Percentiles rank a stretch among this genome's conserved stretches.
These are phyloP conservation scores for Brassica carinata DNA, from an alignment of 345 rosid genomes.

Conservation along the genomic window DNA sequence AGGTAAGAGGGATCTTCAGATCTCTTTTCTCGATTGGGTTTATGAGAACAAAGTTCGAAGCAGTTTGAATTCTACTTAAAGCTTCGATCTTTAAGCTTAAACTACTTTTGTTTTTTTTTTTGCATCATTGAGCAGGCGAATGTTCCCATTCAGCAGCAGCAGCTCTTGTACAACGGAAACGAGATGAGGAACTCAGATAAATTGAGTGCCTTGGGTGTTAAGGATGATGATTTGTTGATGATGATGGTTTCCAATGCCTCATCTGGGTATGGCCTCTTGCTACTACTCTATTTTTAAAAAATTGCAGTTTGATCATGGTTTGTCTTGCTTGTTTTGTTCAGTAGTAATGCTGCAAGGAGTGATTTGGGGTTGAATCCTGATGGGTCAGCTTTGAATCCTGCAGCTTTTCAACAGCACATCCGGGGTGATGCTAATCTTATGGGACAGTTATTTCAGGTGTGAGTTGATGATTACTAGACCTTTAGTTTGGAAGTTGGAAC, in stretches of 20 bases:
- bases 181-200: conserved; percentile 70
- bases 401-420: conserved; percentile 83
- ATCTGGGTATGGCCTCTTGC: conserved; percentile 46
- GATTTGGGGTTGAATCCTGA: conserved; percentile 71
- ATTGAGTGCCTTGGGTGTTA: conserved; percentile 74
- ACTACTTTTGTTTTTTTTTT: conserved; percentile 2
- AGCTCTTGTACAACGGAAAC: conserved; percentile 78
- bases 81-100: conserved; percentile 24
- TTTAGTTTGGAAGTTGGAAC: not conserved
- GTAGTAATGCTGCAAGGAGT: conserved; percentile 38
- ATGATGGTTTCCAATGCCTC: conserved; percentile 79
- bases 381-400: conserved; percentile 91
- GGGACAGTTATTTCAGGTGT: conserved; percentile 85
- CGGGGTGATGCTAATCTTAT: conserved; percentile 72
- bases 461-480: conserved; percentile 8
- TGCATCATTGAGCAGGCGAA: conserved; percentile 57
- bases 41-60: not conserved
- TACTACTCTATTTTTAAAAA: not conserved
- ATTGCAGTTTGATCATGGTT: not conserved
- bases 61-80: conserved; percentile 1
- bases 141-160: conserved; percentile 86
- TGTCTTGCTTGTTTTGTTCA: conserved; percentile 3
- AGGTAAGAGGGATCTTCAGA: conserved; percentile 57
- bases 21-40: conserved; percentile 19
- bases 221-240: conserved; percentile 92